Conservation (phyloP, 768 basidiomycete genomes). For the Amanita pallidorosea region DNA sequence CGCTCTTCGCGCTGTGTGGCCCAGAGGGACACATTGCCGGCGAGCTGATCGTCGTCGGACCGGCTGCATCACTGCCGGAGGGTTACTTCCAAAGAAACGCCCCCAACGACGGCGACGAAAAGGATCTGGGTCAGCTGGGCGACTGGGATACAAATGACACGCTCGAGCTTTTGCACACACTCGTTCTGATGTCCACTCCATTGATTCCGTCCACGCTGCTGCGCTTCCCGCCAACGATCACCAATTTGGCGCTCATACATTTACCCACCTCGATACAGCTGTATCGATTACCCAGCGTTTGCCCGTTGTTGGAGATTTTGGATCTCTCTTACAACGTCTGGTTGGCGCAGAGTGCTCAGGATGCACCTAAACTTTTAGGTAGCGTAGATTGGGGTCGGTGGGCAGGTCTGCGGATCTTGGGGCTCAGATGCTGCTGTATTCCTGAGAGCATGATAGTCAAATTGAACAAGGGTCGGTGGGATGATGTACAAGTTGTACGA, state of each 20-base stretch:
- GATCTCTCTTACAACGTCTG: conserved; percentile 61
- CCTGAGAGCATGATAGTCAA: conserved; percentile 27
- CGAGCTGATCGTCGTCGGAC: conserved; percentile 57
- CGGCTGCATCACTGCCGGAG: conserved; percentile 30
- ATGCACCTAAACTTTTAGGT: conserved; percentile 27
- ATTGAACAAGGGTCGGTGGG: conserved; percentile 56
- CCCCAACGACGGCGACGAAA: background rate
- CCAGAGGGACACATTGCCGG: conserved; percentile 45
- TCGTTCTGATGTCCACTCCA: conserved; percentile 39
- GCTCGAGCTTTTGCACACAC: conserved; percentile 26
- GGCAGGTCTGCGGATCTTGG: conserved; percentile 41
- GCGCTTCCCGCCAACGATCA: conserved; percentile 53
- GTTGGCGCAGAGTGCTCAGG: conserved; percentile 20
- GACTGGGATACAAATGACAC: conserved; percentile 36
- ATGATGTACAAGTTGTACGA: conserved; percentile 43
- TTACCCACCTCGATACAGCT: conserved; percentile 38
- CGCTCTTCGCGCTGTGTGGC: conserved; percentile 40
- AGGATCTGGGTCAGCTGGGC: conserved; percentile 1
- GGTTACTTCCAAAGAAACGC: conserved; percentile 26
- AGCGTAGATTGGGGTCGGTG: conserved; percentile 50
- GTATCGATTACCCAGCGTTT: conserved; percentile 44
- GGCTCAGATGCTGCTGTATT: conserved; percentile 42
- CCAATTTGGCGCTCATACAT: conserved; percentile 47
- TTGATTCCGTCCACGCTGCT: conserved; percentile 34
- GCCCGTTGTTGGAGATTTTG: conserved; percentile 50